Evolutionary conservation across 352 stramenopile genomes (phyloP).

Genomic region (Phytophthora ramorum): DNA sequence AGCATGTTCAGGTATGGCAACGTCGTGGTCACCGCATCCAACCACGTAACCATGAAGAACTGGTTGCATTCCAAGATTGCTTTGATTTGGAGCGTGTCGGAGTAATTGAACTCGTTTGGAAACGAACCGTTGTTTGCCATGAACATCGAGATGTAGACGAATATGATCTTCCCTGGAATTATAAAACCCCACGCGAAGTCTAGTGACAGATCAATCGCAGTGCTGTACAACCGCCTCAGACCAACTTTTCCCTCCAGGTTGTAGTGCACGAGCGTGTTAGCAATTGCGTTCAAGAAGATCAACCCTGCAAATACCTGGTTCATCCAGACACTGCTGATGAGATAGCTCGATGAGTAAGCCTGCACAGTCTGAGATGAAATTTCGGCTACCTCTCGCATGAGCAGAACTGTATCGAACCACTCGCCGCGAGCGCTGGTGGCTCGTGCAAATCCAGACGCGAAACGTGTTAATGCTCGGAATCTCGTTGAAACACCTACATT

Average conservation of each 20-base stretch:
- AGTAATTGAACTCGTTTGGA: constrained; percentile 34
- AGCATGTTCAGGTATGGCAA: constrained; percentile 47
- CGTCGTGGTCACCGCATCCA: constrained; percentile 39
- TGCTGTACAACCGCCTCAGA: constrained; percentile 31
- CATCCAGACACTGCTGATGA: constrained; percentile 44
- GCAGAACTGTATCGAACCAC: constrained; percentile 35
- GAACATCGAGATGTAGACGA: constrained; percentile 38
- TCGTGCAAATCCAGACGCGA: constrained; percentile 18
- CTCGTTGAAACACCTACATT: background rate
- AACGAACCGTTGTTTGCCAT: constrained; percentile 29
- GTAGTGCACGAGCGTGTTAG: constrained; percentile 35
- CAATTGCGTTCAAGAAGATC: constrained; percentile 45
- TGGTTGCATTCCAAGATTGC: constrained; percentile 44
- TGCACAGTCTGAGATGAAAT: constrained; percentile 41
- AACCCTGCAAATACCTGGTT: constrained; percentile 39
- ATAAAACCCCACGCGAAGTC: constrained; percentile 43
- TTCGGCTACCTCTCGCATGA: constrained; percentile 33
- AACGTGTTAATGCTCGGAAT: constrained; percentile 14
- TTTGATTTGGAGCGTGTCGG: constrained; percentile 37
- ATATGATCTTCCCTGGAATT: constrained; percentile 40
- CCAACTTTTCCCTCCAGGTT: constrained; percentile 30
- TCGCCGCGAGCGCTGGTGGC: constrained; percentile 26
- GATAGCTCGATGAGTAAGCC: constrained; percentile 36
- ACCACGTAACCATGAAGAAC: constrained; percentile 45
- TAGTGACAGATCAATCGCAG: constrained; percentile 33